Percentiles rank a stretch among this genome's conserved stretches.
These are phyloP conservation scores for Leishmania major DNA, from an alignment of 208 protist species.

Conservation along the genomic window DNA sequence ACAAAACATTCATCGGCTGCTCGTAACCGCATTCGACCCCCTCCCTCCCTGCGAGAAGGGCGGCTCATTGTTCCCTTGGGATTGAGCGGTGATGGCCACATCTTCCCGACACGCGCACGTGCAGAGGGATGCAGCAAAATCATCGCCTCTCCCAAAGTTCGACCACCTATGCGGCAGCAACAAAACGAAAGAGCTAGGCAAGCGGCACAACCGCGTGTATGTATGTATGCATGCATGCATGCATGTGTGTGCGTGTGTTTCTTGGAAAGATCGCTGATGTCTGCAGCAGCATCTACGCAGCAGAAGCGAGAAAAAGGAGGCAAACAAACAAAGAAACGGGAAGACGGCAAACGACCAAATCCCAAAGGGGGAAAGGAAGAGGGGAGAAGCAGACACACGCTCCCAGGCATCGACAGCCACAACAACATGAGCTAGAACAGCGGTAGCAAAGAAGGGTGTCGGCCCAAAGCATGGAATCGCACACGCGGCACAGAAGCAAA, in stretches of 20 bases:
- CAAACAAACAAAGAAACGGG: neutral
- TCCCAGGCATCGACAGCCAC: neutral
- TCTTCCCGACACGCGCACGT: neutral
- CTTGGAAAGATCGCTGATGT: neutral
- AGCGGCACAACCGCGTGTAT: neutral
- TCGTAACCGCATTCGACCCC: neutral
- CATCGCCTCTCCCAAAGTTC: neutral
- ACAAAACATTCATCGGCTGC: neutral
- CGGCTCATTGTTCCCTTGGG: neutral
- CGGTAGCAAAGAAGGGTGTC: neutral
- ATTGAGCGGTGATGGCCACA: neutral
- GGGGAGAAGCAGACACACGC: neutral
- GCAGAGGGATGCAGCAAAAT: neutral
- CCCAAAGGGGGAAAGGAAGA: neutral
- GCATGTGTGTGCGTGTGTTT: neutral
- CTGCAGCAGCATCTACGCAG: neutral
- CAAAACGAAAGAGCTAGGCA: neutral
- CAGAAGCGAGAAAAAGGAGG: neutral
- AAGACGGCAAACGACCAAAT: neutral
- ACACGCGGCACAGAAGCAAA: neutral
- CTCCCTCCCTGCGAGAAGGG: neutral
- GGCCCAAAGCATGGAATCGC: neutral
- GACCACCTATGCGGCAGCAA: neutral
- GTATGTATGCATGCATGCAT: neutral
- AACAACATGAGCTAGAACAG: neutral